phyloP scores from a whole-genome alignment of 257 asterid species.

The Solanum etuberosum region DNA sequence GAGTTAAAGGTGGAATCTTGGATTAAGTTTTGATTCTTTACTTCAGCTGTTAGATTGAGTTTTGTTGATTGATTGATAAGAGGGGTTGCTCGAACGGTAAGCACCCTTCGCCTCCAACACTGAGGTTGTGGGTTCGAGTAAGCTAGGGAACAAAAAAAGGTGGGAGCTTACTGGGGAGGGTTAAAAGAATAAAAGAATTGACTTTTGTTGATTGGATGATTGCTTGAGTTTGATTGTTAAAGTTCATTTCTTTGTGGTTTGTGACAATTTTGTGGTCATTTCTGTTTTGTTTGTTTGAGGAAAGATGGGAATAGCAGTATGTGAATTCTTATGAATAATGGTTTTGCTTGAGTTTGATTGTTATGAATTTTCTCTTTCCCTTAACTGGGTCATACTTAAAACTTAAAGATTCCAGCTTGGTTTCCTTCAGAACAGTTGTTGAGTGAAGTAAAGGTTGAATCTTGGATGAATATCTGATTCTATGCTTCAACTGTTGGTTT shows the following conservation, averaged over 20 bases:
- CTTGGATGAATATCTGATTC: background rate
- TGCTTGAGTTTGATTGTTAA: background rate
- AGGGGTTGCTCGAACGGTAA: background rate
- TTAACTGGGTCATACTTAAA: background rate
- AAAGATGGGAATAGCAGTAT: background rate
- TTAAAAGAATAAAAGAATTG: background rate
- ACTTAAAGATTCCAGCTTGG: background rate
- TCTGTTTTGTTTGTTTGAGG: background rate
- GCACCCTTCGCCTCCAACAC: background rate
- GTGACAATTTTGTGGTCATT: background rate
- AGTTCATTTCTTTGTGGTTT: background rate
- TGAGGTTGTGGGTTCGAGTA: background rate
- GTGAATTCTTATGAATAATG: background rate
- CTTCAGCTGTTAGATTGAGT: background rate
- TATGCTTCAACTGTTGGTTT: background rate
- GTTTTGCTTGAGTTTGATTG: background rate
- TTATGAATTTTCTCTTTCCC: background rate
- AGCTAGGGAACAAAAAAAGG: background rate
- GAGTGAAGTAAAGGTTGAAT: background rate
- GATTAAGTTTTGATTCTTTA: background rate
- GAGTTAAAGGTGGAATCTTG: background rate
- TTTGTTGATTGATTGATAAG: background rate
- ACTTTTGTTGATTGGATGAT: background rate
- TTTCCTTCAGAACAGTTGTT: background rate
- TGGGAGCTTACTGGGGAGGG: background rate